Evolutionary conservation across 2,329 filamentous ascomycete species (phyloP), one percentile per base, ranked within the genome.

Genomic region (Coleophoma crateriformis): DNA sequence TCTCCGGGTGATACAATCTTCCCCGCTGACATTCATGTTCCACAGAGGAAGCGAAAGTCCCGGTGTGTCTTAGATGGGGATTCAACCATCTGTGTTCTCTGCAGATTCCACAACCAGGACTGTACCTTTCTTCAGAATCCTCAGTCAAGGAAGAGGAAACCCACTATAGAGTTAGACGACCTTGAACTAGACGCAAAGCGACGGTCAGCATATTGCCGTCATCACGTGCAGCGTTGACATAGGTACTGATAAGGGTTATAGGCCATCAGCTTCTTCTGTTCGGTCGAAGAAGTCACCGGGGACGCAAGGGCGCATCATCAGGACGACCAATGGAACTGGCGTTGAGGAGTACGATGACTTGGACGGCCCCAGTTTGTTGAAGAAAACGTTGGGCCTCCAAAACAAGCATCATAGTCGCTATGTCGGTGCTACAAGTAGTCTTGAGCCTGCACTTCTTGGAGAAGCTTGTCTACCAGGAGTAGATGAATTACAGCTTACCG

Each of bases 111-210:
- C 67, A 84, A 84, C 62, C 79, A 87, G 63, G 83, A 88, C 61
- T 92, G 88, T 68, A 90, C 88, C 44, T 82, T 90, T 62, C 74
- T 83, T 45, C 82, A 85, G 57, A 88, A 85, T 65, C 87, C 88
- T 32, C 81, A 84, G 63, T 82, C 85, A 52, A 79, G 87, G 59
- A 92, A 92, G 73, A 78, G 88, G 64, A 91, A 90, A 72, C 71
- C 86, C 52, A 78, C 82, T 38, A 14, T n/a, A 17, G 35, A 38
- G 66, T 77, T 81, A 61, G 79, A 84, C 59, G 73, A 52, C 49
- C 56, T 53, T 49, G 54, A 61, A 42, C 40, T 52, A 49, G 58
- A 52, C 52, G 46, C 51, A 47, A 57, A 55, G 56, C 61, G 57
- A 49, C 47, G 53, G 58, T 59, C 46, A 32, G 41, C 8, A 43